Evolutionary conservation across 73 alveolate species (phyloP), one percentile per base, ranked within the genome.

Genomic region (Durusdinium trenchii): DNA sequence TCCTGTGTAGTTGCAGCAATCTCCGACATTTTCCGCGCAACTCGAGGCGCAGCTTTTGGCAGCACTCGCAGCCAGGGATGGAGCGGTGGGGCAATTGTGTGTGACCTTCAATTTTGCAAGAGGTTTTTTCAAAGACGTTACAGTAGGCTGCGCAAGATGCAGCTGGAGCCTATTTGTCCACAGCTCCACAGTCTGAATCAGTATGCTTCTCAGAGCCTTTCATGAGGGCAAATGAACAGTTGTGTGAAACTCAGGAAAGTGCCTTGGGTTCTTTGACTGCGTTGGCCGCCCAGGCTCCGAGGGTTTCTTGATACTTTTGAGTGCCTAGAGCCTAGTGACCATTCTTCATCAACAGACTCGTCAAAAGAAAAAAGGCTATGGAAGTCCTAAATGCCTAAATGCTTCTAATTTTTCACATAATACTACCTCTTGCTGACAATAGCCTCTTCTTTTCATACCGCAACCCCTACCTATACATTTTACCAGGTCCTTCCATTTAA

Each of bases 21-120:
- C 42, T 64, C 12, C 42, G 38, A 38, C 9, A 64, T 64, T 12
- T 3, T 45, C 45, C 6, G 60, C 18, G 6, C 23, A 16, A 46
- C 62, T 45, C 18, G 40, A 90, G 96, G 98, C 98, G 28, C 89
- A 91, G 87, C 98, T 91, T 50, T 60, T 91, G 84, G 98, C 98
- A 1, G 98, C 98, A 35, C 85, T 91, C 14, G 89, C 98, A 6
- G 89, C 98, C 57, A 67, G 61, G 50, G 98, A 91, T 48, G 98
- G 98, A 69, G 98, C 73, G 98, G 98, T 89, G 47, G 50, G 78
- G 51, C 47, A n/a, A 36, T 61, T 10, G 45, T 0, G 91, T 60
- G 1, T 23, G 73, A 23, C 73, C 73, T 60, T 60, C 73, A 1
- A 60, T 14, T 75, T 75, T 75, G 85, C 85, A 62, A 12, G 76